Percentiles rank a stretch among this genome's conserved stretches.
Conservation (phyloP, 108 stramenopile genomes). For the Nannochloropsis gaditana region DNA sequence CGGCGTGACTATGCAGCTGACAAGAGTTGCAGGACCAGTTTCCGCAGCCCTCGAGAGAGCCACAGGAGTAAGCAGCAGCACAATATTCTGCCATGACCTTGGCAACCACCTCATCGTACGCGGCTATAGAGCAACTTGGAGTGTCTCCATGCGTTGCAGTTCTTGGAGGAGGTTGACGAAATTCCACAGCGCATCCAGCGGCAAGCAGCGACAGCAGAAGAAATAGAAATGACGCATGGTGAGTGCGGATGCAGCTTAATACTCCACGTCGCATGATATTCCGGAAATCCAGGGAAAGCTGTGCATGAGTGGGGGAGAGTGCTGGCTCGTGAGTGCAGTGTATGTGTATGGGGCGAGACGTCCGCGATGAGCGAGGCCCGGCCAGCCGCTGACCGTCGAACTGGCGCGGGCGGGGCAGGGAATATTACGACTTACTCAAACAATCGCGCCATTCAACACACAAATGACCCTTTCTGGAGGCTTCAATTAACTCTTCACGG, state of each 20-base stretch:
- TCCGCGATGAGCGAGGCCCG: too few species aligned
- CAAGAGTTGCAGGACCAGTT: slow-evolving; percentile 6
- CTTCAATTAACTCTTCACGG: too few species aligned
- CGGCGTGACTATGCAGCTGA: neutral
- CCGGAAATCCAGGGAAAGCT: too few species aligned
- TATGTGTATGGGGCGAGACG: too few species aligned
- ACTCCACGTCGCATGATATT: too few species aligned
- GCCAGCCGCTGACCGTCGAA: too few species aligned
- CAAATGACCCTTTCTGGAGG: too few species aligned
- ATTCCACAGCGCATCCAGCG: neutral
- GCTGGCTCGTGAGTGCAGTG: too few species aligned
- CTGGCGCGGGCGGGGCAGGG: too few species aligned
- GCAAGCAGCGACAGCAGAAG: neutral
- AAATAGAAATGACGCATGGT: neutral
- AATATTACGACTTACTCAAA: too few species aligned
- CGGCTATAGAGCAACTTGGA: neutral
- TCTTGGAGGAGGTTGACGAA: neutral
- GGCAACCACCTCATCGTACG: neutral
- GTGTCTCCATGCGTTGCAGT: neutral
- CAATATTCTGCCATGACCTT: neutral
- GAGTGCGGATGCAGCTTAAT: neutral
- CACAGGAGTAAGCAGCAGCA: slow-evolving; percentile 19
- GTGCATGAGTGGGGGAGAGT: too few species aligned
- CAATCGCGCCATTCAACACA: too few species aligned
- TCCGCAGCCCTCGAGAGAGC: neutral